Conservation (phyloP, 2,329 filamentous ascomycete genomes). For the Gaeumannomyces sp. region DNA sequence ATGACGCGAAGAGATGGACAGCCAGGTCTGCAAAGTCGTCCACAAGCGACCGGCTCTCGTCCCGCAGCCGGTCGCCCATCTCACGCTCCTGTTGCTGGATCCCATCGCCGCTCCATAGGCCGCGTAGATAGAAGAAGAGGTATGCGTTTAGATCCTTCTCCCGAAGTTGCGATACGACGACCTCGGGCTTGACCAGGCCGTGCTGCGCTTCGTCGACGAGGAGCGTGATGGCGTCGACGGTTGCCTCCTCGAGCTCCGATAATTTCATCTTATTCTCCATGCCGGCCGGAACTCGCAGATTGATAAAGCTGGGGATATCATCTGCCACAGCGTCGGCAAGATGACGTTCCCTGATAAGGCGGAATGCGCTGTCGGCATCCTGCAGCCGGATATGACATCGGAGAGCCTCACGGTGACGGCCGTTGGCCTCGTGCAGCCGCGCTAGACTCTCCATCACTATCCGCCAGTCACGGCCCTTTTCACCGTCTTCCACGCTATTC, state of each 20-base stretch:
- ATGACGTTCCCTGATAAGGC: constrained; percentile 78
- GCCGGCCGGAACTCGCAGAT: constrained; percentile 72
- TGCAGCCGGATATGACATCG: constrained; percentile 85
- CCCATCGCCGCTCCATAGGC: constrained; percentile 74
- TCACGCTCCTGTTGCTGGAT: constrained; percentile 48
- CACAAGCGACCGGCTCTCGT: constrained; percentile 62
- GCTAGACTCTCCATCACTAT: constrained; percentile 84
- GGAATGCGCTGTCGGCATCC: constrained; percentile 84
- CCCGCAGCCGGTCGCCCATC: constrained; percentile 48
- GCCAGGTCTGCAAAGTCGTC: constrained; percentile 84
- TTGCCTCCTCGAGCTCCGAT: constrained; percentile 70
- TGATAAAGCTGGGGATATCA: constrained; percentile 83
- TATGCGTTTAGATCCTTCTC: constrained; percentile 64
- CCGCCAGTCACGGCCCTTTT: constrained; percentile 74
- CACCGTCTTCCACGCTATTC: constrained; percentile 68
- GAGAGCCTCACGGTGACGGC: constrained; percentile 76
- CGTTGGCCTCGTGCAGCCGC: constrained; percentile 75
- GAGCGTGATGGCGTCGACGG: constrained; percentile 75
- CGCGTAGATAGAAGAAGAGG: constrained; percentile 85
- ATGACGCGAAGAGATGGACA: constrained; percentile 71
- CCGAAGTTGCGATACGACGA: constrained; percentile 69
- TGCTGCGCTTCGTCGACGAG: constrained; percentile 88
- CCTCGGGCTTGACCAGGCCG: constrained; percentile 71
- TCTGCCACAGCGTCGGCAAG: constrained; percentile 84
- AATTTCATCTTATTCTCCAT: constrained; percentile 59